Evolutionary conservation across 2,329 filamentous ascomycete species (phyloP).

Genomic region (Fusarium piperis): DNA sequence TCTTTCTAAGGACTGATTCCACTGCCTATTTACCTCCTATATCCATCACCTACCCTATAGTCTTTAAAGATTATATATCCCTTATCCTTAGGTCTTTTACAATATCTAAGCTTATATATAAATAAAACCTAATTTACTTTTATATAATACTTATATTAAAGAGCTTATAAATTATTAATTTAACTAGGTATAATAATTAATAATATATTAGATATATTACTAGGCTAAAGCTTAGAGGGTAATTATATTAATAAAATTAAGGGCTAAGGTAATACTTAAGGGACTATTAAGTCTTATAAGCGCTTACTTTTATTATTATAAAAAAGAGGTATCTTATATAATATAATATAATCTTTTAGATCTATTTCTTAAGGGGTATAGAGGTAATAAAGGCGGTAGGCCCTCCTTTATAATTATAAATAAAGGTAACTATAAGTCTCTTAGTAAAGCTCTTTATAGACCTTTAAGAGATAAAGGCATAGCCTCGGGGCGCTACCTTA

Average conservation of each 20-base stretch:
- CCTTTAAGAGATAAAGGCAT: neutral
- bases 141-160: neutral
- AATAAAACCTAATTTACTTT: neutral
- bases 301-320: too few species aligned
- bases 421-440: neutral
- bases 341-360: too few species aligned
- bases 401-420: neutral
- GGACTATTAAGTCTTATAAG: too few species aligned
- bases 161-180: too few species aligned
- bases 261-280: neutral
- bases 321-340: too few species aligned
- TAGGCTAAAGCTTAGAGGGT: neutral
- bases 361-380: too few species aligned
- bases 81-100: too few species aligned
- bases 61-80: too few species aligned
- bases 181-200: neutral
- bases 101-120: neutral
- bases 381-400: too few species aligned
- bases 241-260: neutral
- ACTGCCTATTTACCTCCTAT: too few species aligned
- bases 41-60: too few species aligned
- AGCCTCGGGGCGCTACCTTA: neutral
- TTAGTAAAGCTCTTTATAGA: neutral
- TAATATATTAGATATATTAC: neutral
- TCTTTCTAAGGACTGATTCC: too few species aligned